A percentile compares a stretch with the other conserved stretches of the same genome.
These are phyloP conservation scores for Rhododendron vialii DNA, from an alignment of 148 eudicot species.

Conservation along the genomic window DNA sequence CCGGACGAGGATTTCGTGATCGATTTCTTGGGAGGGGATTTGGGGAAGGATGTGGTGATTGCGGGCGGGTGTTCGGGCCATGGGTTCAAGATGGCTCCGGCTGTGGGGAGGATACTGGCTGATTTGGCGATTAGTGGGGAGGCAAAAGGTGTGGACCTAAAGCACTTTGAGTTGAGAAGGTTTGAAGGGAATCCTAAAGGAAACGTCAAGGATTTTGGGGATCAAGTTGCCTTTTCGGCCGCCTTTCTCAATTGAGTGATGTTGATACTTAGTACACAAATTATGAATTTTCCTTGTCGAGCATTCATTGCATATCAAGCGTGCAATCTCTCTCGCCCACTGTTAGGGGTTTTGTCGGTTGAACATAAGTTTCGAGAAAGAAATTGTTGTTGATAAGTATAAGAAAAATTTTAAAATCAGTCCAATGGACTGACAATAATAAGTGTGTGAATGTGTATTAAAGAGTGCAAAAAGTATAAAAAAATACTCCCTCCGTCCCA, in stretches of 20 bases:
- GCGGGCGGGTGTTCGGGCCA: conserved; percentile 94
- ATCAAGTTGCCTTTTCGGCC: conserved; percentile 38
- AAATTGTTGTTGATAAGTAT: no score
- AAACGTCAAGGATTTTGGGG: conserved; percentile 57
- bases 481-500: no score
- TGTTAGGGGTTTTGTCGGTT: no score
- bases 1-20: conserved; percentile 82
- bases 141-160: conserved; percentile 47
- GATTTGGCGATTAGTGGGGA: conserved; percentile 49
- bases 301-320: neutral
- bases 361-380: no score
- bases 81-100: conserved; percentile 95
- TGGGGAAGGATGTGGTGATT: conserved; percentile 69
- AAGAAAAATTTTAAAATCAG: no score
- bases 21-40: conserved; percentile 77
- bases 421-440: no score
- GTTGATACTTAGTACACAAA: neutral
- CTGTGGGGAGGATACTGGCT: conserved; percentile 57
- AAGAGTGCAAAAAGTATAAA: no score
- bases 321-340: neutral
- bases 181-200: conserved; percentile 62
- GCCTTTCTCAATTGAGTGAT: neutral
- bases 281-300: neutral
- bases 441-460: no score
- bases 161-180: conserved; percentile 52